Base-by-base conservation (phyloP, 495 filamentous ascomycete species). In the Xanthoparmelia taractica region DNA sequence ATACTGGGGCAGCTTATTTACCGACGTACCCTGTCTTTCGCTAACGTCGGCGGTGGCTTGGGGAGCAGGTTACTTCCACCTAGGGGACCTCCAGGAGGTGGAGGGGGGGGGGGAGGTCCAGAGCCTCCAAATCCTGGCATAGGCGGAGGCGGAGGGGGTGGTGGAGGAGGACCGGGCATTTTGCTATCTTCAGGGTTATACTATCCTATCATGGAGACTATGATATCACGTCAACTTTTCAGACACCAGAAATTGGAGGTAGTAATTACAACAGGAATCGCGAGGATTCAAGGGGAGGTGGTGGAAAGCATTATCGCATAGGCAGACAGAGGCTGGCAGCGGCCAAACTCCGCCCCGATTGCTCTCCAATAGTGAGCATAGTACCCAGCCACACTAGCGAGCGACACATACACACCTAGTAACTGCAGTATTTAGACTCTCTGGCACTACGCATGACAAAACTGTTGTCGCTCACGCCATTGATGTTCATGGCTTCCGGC, bases 51-150 rank as follows among this genome's bases (percentile, higher is more conserved):
- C 20, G 76, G 70, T 10, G 84, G 82, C 69, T 76, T 77, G 27
- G 70, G 68, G 45, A 84, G 81, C 38, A 81, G 45, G 56, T 64
- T 73, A 41, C 72, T 78, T 62, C 77, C 75, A 25, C 70, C 67
- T 45, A 71, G 67, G 18, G 63, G 41, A 18, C 66, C 64, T 56
- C 65, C 65, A 69, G 86, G 84, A 20, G 84, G 85, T 45, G 83
- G 84, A 63, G 87, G 88, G 50, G 85, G 83, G 34, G 85, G 83
- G 71, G 83, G 84, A 57, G 86, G 87, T 75, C 85, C 87, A 73
- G 83, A 79, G 15, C 77, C 78, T 57, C 73, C 73, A 68, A 71
- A 73, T 45, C 83, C 84, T 63, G 82, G 84, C 70, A 79, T 78
- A 63, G 83, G 83, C 63, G 75, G 74, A 43, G 75, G 75, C 48